phyloP scores from a whole-genome alignment of 2,329 filamentous ascomycete genomes.

The Arachnopeziza araneosa region DNA sequence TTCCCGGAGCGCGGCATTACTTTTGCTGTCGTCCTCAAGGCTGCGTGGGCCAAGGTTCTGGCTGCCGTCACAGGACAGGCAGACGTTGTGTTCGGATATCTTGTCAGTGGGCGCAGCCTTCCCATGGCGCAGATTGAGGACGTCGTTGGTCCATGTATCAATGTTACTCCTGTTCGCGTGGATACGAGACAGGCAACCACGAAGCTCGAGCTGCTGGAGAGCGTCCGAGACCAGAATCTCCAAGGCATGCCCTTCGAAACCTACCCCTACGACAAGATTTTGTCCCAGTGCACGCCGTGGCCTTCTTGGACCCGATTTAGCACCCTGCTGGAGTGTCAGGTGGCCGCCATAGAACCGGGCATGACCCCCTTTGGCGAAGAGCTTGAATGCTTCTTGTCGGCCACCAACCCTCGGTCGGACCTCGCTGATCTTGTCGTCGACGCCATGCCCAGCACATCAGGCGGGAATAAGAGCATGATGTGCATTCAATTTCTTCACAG shows the following conservation, averaged over 20 bases:
- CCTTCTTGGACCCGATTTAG: background rate
- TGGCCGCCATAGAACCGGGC: too few species aligned
- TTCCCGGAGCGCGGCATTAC: conserved; percentile 3
- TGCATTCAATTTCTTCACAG: too few species aligned
- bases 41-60: conserved; percentile 37
- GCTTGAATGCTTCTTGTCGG: too few species aligned
- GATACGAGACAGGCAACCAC: conserved; percentile 1
- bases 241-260: background rate
- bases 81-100: conserved; percentile 40
- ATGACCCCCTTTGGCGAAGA: too few species aligned
- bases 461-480: too few species aligned
- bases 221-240: conserved; percentile 5
- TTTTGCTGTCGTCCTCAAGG: conserved; percentile 15
- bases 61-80: conserved; percentile 33
- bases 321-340: too few species aligned
- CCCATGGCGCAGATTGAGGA: conserved; percentile 33
- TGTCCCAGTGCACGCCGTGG: background rate
- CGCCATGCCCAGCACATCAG: too few species aligned
- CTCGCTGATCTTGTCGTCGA: too few species aligned
- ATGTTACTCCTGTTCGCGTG: conserved; percentile 35
- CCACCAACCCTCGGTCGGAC: too few species aligned
- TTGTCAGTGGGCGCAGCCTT: conserved; percentile 37
- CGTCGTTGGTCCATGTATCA: conserved; percentile 39
- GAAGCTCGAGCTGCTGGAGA: conserved; percentile 5
- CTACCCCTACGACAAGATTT: background rate